Evolutionary conservation across 805 yeast genomes (phyloP).

Genomic region (Candida chilensis): DNA sequence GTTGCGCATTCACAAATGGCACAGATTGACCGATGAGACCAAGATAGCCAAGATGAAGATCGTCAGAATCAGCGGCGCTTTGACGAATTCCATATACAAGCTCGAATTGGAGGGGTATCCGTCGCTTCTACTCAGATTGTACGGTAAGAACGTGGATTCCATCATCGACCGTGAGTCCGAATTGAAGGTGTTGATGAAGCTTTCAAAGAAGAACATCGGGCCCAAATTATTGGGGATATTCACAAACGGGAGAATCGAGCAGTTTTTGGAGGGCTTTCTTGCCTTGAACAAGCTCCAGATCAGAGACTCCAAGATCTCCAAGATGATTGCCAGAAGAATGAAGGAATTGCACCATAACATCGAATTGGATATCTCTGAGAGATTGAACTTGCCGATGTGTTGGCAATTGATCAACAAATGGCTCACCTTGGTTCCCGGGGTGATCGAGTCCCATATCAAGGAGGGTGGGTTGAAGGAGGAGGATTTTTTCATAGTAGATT

Average conservation of each 20-base stretch:
- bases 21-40: constrained; percentile 33
- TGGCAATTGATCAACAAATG: constrained; percentile 72
- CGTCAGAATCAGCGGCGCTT: constrained; percentile 79
- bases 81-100: constrained; percentile 84
- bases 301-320: constrained; percentile 65
- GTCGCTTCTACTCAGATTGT: constrained; percentile 65
- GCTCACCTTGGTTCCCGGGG: constrained; percentile 36
- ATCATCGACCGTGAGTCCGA: constrained; percentile 84
- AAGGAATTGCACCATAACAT: constrained; percentile 84
- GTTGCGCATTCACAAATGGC: constrained; percentile 75
- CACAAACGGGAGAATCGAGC: constrained; percentile 89
- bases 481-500: constrained; percentile 32
- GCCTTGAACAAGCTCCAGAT: constrained; percentile 70
- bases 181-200: constrained; percentile 58
- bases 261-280: constrained; percentile 74
- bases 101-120: constrained; percentile 55
- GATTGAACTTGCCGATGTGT: constrained; percentile 48
- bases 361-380: constrained; percentile 49
- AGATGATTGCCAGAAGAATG: constrained; percentile 93
- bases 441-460: constrained; percentile 14
- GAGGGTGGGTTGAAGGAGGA: constrained; percentile 12
- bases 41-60: constrained; percentile 38
- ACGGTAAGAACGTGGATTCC: constrained; percentile 80
- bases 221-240: constrained; percentile 86
- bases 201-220: constrained; percentile 75